A percentile compares a stretch with the other conserved stretches of the same genome.
phyloP scores from a whole-genome alignment of 371 early-diverging fungal species.

The Mortierella sp. region DNA sequence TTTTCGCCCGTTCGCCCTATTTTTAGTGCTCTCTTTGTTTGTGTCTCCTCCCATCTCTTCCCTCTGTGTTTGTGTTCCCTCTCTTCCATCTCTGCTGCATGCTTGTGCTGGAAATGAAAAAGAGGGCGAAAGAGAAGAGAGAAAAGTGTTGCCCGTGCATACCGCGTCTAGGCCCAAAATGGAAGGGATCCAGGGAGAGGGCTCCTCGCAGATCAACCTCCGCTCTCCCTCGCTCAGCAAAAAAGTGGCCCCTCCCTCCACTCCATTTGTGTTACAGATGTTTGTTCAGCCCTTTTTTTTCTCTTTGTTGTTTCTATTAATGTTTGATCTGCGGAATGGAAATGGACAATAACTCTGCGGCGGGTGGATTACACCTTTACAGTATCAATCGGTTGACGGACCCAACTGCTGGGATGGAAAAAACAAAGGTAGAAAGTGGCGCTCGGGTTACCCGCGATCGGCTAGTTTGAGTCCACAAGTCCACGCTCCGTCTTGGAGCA shows the following conservation, averaged over 20 bases:
- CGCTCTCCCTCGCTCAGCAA: background rate
- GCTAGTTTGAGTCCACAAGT: background rate
- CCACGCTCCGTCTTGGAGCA: background rate
- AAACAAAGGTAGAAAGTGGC: background rate
- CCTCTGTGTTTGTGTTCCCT: background rate
- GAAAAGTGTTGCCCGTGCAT: conserved; percentile 2
- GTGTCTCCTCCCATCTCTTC: background rate
- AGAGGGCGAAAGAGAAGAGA: background rate
- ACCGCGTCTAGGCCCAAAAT: conserved; percentile 4
- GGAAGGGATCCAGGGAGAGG: background rate
- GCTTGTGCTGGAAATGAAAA: conserved; percentile 11
- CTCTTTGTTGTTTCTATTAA: background rate
- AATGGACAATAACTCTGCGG: background rate
- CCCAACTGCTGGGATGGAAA: background rate
- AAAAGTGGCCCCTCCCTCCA: background rate
- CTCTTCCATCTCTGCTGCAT: conserved; percentile 1
- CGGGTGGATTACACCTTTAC: background rate
- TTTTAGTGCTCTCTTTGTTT: conserved; percentile 17
- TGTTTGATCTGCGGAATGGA: background rate
- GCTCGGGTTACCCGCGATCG: background rate
- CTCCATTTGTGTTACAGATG: background rate
- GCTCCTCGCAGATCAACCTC: background rate
- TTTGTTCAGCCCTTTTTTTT: background rate
- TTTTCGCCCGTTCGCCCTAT: conserved; percentile 16
- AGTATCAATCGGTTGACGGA: background rate